Percentiles rank a stretch among this genome's conserved stretches.
These are phyloP conservation scores for Agrocybe chaxingu DNA, from an alignment of 768 basidiomycete species.

Conservation along the genomic window DNA sequence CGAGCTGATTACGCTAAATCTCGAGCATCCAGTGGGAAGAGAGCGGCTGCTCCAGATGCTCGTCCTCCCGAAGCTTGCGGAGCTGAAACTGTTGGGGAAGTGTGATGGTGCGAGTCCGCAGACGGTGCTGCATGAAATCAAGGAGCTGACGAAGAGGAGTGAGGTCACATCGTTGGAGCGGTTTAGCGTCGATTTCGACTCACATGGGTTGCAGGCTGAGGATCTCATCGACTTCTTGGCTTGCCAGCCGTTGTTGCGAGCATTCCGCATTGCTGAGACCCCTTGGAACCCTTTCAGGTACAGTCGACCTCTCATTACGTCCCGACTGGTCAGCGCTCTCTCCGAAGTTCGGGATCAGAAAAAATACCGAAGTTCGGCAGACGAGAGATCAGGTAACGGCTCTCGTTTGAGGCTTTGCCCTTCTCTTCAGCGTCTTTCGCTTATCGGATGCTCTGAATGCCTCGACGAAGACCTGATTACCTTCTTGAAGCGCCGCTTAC, in stretches of 20 bases:
- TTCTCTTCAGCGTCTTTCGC: not conserved
- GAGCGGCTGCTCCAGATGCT: slow-evolving; percentile 8
- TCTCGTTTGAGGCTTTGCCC: slow-evolving; percentile 3
- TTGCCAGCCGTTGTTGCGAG: slow-evolving; percentile 3
- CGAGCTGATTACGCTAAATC: slow-evolving; percentile 10
- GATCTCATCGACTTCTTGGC: slow-evolving; percentile 8
- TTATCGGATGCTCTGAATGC: slow-evolving; percentile 4
- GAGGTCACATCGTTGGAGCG: slow-evolving; percentile 7
- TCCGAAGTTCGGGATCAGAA: not conserved
- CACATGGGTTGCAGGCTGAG: slow-evolving; percentile 1
- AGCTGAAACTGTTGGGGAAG: slow-evolving; percentile 9
- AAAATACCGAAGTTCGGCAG: no score
- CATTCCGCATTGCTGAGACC: slow-evolving; percentile 10
- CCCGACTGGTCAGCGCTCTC: slow-evolving; percentile 8
- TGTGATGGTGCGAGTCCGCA: slow-evolving; percentile 5
- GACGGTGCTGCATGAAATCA: slow-evolving; percentile 7
- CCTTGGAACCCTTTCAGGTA: slow-evolving; percentile 1
- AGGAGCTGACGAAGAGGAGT: slow-evolving; percentile 12
- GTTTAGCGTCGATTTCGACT: slow-evolving; percentile 10
- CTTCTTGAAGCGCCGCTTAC: not conserved
- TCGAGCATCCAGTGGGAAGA: slow-evolving; percentile 15
- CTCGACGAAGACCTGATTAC: not conserved
- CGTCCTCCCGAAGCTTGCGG: slow-evolving; percentile 9
- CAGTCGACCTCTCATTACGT: slow-evolving; percentile 4
- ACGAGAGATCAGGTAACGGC: no score